A percentile compares a stretch with the other conserved stretches of the same genome.
phyloP scores from a whole-genome alignment of 1,139 yeast genomes.

The Tardiomyces digboiensis region DNA sequence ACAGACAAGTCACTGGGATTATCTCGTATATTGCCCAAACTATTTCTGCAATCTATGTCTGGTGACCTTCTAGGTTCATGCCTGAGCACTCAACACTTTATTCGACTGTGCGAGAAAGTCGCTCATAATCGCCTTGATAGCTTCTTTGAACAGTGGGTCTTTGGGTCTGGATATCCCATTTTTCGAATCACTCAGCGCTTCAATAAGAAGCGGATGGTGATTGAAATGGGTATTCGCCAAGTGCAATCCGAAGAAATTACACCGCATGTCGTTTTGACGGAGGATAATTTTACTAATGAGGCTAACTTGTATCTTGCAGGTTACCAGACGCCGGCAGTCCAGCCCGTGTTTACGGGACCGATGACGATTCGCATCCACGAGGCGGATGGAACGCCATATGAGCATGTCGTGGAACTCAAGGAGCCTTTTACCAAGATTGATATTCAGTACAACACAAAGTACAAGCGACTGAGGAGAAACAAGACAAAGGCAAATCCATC shows the following conservation, averaged over 20 bases:
- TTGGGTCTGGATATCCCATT: constrained; percentile 81
- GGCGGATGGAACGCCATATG: constrained; percentile 99
- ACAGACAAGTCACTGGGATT: constrained; percentile 92
- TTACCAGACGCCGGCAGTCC: constrained; percentile 3
- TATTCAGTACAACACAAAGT: constrained; percentile 90
- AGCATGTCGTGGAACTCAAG: constrained; percentile 88
- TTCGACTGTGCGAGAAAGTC: constrained; percentile 88
- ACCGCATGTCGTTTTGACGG: constrained; percentile 26
- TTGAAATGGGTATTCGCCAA: constrained; percentile 92
- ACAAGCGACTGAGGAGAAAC: constrained; percentile 59
- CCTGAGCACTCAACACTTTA: constrained; percentile 76
- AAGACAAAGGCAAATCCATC: constrained; percentile 22
- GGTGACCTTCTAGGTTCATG: constrained; percentile 82
- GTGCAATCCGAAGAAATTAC: constrained; percentile 59
- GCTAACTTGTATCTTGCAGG: constrained; percentile 22
- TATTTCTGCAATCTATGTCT: constrained; percentile 91
- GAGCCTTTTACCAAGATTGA: constrained; percentile 82
- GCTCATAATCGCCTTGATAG: constrained; percentile 74
- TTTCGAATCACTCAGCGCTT: constrained; percentile 85
- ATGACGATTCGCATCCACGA: constrained; percentile 97
- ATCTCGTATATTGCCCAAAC: constrained; percentile 82
- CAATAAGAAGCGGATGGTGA: constrained; percentile 86
- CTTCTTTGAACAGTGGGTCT: constrained; percentile 93
- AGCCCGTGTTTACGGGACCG: constrained; percentile 71
- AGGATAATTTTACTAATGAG: constrained; percentile 30